Evolutionary conservation across 1,284 basidiomycete species (phyloP).

Genomic region (Cerrena zonata): DNA sequence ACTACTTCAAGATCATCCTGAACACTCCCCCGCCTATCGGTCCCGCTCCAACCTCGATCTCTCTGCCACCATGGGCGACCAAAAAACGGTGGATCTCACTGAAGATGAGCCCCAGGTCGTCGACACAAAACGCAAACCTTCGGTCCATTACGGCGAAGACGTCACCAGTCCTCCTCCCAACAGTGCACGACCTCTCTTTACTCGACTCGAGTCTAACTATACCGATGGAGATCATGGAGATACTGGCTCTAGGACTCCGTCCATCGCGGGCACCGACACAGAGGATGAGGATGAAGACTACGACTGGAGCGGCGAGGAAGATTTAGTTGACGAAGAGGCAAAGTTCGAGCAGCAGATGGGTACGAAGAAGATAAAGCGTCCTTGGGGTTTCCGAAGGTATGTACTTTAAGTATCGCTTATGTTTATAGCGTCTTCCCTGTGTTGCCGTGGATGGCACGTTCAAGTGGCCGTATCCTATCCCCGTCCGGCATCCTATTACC

Average conservation of each 20-base stretch:
- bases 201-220: conserved; percentile 19
- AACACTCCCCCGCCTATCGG: conserved; percentile 23
- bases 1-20: conserved; percentile 19
- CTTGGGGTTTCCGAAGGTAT: conserved; percentile 54
- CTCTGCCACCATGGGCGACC: conserved; percentile 14
- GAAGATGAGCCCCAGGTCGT: conserved; percentile 5
- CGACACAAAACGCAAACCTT: conserved; percentile 24
- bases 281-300: conserved; percentile 49
- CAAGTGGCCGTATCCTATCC: background rate
- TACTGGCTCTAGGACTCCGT: conserved; percentile 36
- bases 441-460: conserved; percentile 1
- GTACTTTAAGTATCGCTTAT: conserved; percentile 15
- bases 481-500: background rate
- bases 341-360: conserved; percentile 60
- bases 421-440: background rate
- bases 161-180: conserved; percentile 22
- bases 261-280: conserved; percentile 52
- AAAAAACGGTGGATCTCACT: conserved; percentile 13
- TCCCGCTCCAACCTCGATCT: conserved; percentile 23
- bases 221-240: conserved; percentile 16
- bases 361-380: conserved; percentile 35
- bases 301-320: conserved; percentile 72
- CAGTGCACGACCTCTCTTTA: conserved; percentile 13
- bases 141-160: conserved; percentile 53
- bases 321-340: conserved; percentile 61